Conservation (phyloP, 345 rosid genomes). For the Euphorbia pulcherrima region DNA sequence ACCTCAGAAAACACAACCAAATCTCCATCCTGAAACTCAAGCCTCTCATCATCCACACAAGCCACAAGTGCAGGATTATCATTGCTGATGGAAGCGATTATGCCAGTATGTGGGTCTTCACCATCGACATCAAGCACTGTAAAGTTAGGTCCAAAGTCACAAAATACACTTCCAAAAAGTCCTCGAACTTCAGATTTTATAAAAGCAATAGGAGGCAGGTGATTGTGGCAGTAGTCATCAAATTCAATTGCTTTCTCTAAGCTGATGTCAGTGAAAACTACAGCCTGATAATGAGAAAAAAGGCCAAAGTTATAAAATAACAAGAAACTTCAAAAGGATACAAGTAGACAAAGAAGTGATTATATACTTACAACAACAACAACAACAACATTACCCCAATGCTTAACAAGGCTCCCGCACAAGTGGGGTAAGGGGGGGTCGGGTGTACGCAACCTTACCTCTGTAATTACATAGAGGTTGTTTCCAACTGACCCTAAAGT, state of each 20-base stretch:
- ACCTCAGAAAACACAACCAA: conserved; percentile 91
- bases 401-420: no score
- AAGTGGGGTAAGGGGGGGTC: no score
- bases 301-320: background rate
- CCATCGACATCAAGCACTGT: conserved; percentile 92
- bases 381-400: no score
- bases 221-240: conserved; percentile 77
- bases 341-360: background rate
- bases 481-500: no score
- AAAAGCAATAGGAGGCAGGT: conserved; percentile 81
- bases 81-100: conserved; percentile 87
- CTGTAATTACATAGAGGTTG: no score
- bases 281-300: conserved; percentile 55
- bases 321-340: background rate
- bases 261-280: conserved; percentile 77
- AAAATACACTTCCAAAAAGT: conserved; percentile 87
- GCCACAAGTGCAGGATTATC: conserved; percentile 79
- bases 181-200: conserved; percentile 91
- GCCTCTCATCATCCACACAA: conserved; percentile 97
- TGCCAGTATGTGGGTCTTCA: conserved; percentile 90
- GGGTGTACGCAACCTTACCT: no score
- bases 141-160: conserved; percentile 94
- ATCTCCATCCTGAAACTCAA: conserved; percentile 96
- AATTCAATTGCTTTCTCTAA: conserved; percentile 71
- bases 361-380: no score